Base-by-base conservation (phyloP, 2,329 filamentous ascomycete species). In the Blumeriella jaapii region DNA sequence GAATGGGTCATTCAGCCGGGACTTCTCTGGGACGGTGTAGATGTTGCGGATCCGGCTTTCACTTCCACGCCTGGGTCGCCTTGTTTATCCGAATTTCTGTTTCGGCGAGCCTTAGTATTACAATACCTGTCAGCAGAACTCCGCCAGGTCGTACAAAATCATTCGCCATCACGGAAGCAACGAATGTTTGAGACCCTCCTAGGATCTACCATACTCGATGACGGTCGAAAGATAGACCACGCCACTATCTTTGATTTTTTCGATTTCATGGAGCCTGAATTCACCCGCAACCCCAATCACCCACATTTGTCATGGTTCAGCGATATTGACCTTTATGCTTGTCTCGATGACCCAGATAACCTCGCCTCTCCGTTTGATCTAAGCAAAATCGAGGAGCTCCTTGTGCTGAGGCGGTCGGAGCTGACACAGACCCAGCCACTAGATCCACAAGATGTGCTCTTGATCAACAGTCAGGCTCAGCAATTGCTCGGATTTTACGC, bases 201-300 rank as follows among this genome's bases (percentile, higher is more conserved):
- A 27, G 91, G 91, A 4, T 76, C 80, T 26, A 74, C 84, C 6
- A 66, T 72, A 8, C 63, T 76, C 12, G 71, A 79, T 10, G 74
- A 73, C 39, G 78, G 79, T 30, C 72, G 82, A 35, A 64, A 74
- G 4, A 63, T 81, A 23, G 40, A 62, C 17, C 81, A 85, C 39
- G 70, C 79, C 1, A 86, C 82, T 3, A 71, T 96, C 5, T 94
- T 96, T 52, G 86, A 95, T 46, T 68, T 96, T 14, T 91, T 93
- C 50, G 91, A 98, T 59, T 96, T 96, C 51, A 71, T 91, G 40
- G 77, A 82, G 41, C 58, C 80, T 8, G 67, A 72, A 30, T 64
- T 77, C 24, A 58, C 61, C 1, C 56, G 58, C 38, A 53, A 58
- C 9, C 50, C 61, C 27, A 56, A 62, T 4, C 53, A 68, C 2